Percentiles rank a stretch among this genome's conserved stretches.
These are phyloP conservation scores for Hypomyces perniciosus DNA, from an alignment of 2,329 filamentous ascomycete species.

Conservation along the genomic window DNA sequence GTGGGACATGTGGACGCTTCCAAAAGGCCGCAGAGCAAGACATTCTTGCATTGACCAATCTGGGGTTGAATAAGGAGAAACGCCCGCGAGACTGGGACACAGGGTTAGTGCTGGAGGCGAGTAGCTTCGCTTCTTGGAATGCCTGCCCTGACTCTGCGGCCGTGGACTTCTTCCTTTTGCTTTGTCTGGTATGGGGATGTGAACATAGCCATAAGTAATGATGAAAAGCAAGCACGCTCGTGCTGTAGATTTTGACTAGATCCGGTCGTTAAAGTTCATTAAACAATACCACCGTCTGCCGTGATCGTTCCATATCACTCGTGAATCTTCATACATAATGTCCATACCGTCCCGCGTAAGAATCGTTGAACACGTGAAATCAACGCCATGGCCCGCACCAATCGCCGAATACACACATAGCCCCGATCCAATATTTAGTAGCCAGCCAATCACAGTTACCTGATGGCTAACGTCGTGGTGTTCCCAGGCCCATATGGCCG, in stretches of 20 bases:
- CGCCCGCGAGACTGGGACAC: slow-evolving; percentile 1
- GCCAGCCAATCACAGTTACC: slow-evolving; percentile 18
- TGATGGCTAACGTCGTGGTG: slow-evolving; percentile 31
- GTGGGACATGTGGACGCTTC: slow-evolving; percentile 10
- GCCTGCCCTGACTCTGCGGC: background rate
- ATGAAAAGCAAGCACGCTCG: too few relatives aligned
- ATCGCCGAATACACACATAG: background rate
- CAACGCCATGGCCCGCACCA: background rate
- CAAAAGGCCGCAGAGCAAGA: slow-evolving; percentile 6
- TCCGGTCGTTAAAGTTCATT: too few relatives aligned
- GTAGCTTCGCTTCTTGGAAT: slow-evolving; percentile 6
- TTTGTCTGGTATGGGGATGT: too few relatives aligned
- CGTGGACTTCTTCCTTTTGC: background rate
- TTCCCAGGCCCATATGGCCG: slow-evolving; percentile 17
- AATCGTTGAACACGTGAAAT: slow-evolving; percentile 9
- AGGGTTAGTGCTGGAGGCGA: slow-evolving; percentile 8
- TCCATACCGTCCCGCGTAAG: background rate
- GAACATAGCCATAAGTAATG: too few relatives aligned
- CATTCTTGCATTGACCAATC: slow-evolving; percentile 9
- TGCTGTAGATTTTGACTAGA: too few relatives aligned
- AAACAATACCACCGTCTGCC: background rate
- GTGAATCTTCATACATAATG: background rate
- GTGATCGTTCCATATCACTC: background rate
- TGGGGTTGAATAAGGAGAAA: slow-evolving; percentile 9
- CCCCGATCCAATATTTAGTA: background rate